Percentiles rank a stretch among this genome's conserved stretches.
Conservation (phyloP, 1,139 yeast genomes). For the Geotrichum reessii region DNA sequence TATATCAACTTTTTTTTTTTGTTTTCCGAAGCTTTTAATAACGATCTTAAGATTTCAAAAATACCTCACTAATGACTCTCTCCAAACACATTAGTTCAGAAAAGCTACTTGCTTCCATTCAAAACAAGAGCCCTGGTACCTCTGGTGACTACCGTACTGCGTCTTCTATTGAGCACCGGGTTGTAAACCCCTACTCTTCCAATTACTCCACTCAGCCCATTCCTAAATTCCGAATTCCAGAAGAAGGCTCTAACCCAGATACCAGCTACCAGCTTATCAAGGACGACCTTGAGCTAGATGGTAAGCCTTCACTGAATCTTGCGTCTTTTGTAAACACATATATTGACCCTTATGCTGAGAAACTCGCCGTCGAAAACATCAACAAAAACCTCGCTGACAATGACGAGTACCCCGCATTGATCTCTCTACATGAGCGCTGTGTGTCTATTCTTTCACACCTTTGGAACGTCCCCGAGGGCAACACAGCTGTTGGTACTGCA, state of each 20-base stretch:
- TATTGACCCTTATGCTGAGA: conserved; percentile 47
- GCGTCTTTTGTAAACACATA: conserved; percentile 87
- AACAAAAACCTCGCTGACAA: conserved; percentile 88
- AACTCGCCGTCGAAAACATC: conserved; percentile 60
- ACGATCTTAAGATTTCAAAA: neutral
- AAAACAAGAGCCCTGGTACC: conserved; percentile 21
- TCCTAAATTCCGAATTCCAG: conserved; percentile 49
- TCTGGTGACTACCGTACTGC: conserved; percentile 20
- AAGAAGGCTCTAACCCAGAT: conserved; percentile 47
- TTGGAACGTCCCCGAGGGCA: conserved; percentile 67
- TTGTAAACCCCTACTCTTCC: conserved; percentile 23
- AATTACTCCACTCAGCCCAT: conserved; percentile 30
- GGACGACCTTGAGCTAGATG: conserved; percentile 76
- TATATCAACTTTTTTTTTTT: neutral
- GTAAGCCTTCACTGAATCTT: conserved; percentile 73
- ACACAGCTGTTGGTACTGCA: conserved; percentile 73
- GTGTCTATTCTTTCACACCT: conserved; percentile 69
- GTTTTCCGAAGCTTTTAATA: neutral
- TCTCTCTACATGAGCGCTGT: conserved; percentile 77
- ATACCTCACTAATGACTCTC: conserved; percentile 30
- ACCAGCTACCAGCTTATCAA: conserved; percentile 59
- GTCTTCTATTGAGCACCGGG: conserved; percentile 17
- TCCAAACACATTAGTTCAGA: conserved; percentile 36
- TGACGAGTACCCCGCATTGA: conserved; percentile 85
- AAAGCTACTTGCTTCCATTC: conserved; percentile 29